A percentile compares a stretch with the other conserved stretches of the same genome.
Conservation (phyloP, 345 rosid species). For the Conringia planisiliqua region DNA sequence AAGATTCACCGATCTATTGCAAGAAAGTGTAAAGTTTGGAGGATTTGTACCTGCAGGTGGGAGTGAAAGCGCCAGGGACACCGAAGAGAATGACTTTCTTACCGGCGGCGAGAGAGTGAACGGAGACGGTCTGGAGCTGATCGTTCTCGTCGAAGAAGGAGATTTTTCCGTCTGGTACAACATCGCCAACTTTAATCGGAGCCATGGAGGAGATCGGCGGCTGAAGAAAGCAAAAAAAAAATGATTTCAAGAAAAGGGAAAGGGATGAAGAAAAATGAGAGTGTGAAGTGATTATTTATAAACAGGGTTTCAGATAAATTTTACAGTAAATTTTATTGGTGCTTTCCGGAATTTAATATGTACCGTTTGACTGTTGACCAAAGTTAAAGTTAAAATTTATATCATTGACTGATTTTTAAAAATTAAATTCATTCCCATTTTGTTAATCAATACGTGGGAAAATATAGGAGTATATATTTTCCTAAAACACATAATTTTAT, state of each 20-base stretch:
- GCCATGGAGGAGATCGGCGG: constrained; percentile 49
- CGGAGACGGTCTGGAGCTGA: constrained; percentile 66
- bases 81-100: constrained; percentile 81
- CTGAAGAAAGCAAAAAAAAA: neutral
- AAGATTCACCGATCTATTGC: too few species aligned
- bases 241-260: too few species aligned
- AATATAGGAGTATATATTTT: too few species aligned
- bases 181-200: constrained; percentile 71
- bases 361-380: neutral
- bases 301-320: too few species aligned
- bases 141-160: constrained; percentile 83
- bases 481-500: too few species aligned
- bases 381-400: too few species aligned
- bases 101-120: constrained; percentile 82
- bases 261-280: too few species aligned
- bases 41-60: constrained; percentile 80
- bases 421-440: neutral
- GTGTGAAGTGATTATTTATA: too few species aligned
- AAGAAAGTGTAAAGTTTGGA: too few species aligned
- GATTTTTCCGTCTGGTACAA: constrained; percentile 75
- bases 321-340: too few species aligned
- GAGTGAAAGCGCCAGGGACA: constrained; percentile 99
- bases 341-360: neutral
- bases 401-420: neutral
- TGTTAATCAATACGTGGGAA: too few species aligned